phyloP scores from a whole-genome alignment of 345 rosid species.

The Citrus trifoliata region DNA sequence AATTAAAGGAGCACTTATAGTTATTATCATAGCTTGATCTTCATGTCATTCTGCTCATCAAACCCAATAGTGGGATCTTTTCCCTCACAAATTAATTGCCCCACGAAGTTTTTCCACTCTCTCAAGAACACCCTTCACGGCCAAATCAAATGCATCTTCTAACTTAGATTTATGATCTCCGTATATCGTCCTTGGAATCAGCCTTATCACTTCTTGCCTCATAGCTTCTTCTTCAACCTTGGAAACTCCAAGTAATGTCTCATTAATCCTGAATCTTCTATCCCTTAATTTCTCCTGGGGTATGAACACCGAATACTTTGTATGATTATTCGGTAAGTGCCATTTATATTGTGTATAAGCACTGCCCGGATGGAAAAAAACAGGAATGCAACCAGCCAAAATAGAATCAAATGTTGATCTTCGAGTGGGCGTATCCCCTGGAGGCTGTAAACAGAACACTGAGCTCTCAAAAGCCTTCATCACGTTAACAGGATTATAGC shows the following conservation, averaged over 20 bases:
- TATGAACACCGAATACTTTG: slow-evolving; percentile 24
- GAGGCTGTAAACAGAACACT: slow-evolving; percentile 28
- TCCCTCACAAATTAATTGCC: not conserved
- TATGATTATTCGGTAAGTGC: slow-evolving; percentile 23
- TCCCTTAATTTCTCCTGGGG: slow-evolving; percentile 1
- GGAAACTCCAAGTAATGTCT: slow-evolving; percentile 11
- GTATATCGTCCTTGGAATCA: slow-evolving; percentile 29
- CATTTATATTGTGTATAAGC: slow-evolving; percentile 27
- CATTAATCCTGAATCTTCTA: not conserved
- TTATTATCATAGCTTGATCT: not conserved
- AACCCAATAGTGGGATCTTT: not conserved
- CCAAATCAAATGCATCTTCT: slow-evolving; percentile 34
- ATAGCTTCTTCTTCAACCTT: slow-evolving; percentile 7
- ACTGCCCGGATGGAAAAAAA: slow-evolving; percentile 27
- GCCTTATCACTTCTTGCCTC: slow-evolving; percentile 22
- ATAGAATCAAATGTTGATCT: slow-evolving; percentile 27
- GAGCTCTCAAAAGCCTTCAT: slow-evolving; percentile 20
- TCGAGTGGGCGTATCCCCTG: slow-evolving; percentile 24
- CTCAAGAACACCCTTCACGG: slow-evolving; percentile 21
- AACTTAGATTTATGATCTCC: slow-evolving; percentile 4
- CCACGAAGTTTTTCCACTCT: not conserved
- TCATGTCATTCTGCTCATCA: not conserved
- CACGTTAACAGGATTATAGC: slow-evolving; percentile 13
- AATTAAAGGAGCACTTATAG: too few species aligned
- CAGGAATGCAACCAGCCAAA: slow-evolving; percentile 32